Percentiles rank a stretch among this genome's conserved stretches.
Evolutionary conservation across 192 early-diverging fungal genomes (phyloP).

Genomic region (Podila epigama): DNA sequence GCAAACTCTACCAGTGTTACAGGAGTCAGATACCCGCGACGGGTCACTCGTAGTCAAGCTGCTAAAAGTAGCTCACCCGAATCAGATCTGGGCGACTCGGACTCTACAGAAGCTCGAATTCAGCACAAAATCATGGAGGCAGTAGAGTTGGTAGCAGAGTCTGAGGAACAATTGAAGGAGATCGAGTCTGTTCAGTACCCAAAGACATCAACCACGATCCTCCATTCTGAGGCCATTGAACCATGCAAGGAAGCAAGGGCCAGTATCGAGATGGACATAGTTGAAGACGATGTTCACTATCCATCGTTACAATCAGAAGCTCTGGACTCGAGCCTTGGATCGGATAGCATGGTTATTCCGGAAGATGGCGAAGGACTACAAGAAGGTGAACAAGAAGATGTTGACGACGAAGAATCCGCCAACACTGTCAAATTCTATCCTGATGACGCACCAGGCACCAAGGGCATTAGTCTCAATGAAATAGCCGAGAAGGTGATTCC

Average conservation of each 20-base stretch:
- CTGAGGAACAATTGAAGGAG: slow-evolving; percentile 8
- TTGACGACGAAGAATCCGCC: slow-evolving; percentile 12
- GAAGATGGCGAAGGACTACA: slow-evolving; percentile 2
- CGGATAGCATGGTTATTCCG: too few species aligned
- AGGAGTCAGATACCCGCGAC: slow-evolving; percentile 10
- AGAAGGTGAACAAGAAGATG: slow-evolving; percentile 6
- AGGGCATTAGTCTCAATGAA: too few species aligned
- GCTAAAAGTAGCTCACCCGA: background rate
- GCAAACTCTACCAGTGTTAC: slow-evolving; percentile 1
- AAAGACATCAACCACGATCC: background rate
- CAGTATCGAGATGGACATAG: background rate
- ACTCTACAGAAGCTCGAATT: background rate
- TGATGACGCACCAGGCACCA: background rate
- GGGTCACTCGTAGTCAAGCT: slow-evolving; percentile 19
- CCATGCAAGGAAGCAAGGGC: too few species aligned
- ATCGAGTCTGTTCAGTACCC: background rate
- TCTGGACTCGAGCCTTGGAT: too few species aligned
- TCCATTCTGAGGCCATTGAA: too few species aligned
- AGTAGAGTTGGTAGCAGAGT: slow-evolving; percentile 14
- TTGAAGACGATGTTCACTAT: background rate
- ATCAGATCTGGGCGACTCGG: background rate
- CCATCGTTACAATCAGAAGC: too few species aligned
- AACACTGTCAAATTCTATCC: slow-evolving; percentile 36
- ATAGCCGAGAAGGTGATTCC: too few species aligned
- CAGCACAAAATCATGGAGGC: slow-evolving; percentile 11